Evolutionary conservation across 202 grass and related monocot species (phyloP).

Genomic region (Cymbopogon flexuosus): DNA sequence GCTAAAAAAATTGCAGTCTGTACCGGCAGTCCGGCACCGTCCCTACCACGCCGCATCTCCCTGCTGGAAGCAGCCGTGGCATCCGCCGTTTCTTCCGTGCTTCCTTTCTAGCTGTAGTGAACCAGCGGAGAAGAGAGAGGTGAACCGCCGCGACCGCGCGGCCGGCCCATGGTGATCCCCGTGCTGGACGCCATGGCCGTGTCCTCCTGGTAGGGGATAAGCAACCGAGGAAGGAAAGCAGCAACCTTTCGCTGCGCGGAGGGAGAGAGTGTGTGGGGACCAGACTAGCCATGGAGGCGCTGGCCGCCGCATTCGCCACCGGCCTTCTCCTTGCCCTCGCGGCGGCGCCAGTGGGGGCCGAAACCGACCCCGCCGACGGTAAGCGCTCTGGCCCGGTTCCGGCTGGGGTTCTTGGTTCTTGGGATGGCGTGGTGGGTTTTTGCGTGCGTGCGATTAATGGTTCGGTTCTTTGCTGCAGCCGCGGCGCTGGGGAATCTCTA

Average conservation of each 20-base stretch:
- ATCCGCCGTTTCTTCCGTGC: constrained; percentile 10
- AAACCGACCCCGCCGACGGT: constrained; percentile 77
- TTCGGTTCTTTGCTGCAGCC: constrained; percentile 48
- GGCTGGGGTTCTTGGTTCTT: constrained; percentile 27
- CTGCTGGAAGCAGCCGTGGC: constrained; percentile 36
- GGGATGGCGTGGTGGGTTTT: not conserved
- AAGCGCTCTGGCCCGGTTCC: not conserved
- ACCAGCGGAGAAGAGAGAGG: not conserved
- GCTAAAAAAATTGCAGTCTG: constrained; percentile 8
- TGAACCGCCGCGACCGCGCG: not conserved
- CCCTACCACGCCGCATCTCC: constrained; percentile 36
- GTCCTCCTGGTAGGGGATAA: constrained; percentile 19
- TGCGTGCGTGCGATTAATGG: not conserved
- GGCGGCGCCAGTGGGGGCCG: constrained; percentile 42
- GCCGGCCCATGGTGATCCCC: constrained; percentile 37
- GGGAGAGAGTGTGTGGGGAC: constrained; percentile 1
- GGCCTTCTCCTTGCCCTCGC: constrained; percentile 36
- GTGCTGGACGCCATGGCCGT: constrained; percentile 26
- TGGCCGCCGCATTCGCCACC: constrained; percentile 41
- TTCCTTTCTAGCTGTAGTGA: not conserved
- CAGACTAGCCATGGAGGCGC: constrained; percentile 44
- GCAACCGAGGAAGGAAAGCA: not conserved
- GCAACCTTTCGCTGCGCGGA: not conserved
- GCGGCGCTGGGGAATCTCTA: constrained; percentile 82
- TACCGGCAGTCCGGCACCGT: constrained; percentile 30